Conservation (phyloP, 108 stramenopile genomes). For the Schizochytrium sp. region DNA sequence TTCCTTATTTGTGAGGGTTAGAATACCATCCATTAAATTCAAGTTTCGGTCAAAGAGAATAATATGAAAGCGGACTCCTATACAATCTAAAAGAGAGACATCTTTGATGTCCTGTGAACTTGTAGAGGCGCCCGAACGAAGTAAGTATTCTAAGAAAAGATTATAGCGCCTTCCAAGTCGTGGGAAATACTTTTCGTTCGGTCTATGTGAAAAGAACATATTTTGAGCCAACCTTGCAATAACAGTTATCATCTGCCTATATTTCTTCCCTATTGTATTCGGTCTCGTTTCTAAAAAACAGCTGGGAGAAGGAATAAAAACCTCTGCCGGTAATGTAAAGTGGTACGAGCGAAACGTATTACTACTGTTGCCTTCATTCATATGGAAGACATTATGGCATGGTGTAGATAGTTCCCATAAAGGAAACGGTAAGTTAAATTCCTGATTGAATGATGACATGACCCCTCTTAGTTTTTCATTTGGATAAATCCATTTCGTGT, state of each 20-base stretch:
- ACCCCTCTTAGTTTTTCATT: no score
- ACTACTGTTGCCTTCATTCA: neutral
- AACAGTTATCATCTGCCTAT: neutral
- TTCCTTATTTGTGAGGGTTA: no score
- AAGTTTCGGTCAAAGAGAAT: neutral
- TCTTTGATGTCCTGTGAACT: neutral
- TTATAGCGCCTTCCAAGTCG: neutral
- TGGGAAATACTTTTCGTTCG: neutral
- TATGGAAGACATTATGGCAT: neutral
- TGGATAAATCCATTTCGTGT: no score
- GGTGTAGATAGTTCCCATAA: neutral
- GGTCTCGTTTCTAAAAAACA: neutral
- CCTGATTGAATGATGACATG: no score
- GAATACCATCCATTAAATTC: neutral
- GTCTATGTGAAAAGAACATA: neutral
- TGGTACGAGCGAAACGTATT: neutral
- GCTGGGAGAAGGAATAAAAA: neutral
- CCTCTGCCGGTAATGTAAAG: neutral
- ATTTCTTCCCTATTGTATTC: neutral
- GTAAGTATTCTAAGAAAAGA: neutral
- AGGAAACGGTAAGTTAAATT: neutral
- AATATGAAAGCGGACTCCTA: neutral
- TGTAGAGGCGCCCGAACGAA: neutral
- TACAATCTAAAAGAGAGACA: neutral
- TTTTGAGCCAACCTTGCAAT: neutral